Percentiles rank a stretch among this genome's conserved stretches.
phyloP scores from a whole-genome alignment of 75 land plant genomes.

The Larix kaempferi region DNA sequence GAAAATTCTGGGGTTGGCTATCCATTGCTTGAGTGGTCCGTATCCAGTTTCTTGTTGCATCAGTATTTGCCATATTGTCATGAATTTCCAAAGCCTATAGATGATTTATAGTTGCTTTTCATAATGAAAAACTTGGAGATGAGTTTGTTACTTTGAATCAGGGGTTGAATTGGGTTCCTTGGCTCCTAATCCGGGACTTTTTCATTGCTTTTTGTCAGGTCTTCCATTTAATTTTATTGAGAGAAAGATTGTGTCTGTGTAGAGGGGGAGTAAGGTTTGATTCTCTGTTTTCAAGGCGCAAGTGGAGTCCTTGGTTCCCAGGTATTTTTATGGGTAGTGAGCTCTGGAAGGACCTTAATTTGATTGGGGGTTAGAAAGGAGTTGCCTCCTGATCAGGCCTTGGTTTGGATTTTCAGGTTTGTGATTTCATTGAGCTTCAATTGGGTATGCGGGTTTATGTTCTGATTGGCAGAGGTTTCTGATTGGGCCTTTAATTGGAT shows the following conservation, averaged over 20 bases:
- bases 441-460: not conserved
- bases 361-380: not conserved
- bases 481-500: no score
- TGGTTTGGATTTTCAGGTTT: not conserved
- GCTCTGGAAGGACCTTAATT: not conserved
- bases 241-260: not conserved
- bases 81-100: not conserved
- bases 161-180: not conserved
- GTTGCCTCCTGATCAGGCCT: not conserved
- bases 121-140: not conserved
- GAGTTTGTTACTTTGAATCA: not conserved
- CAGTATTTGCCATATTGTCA: no score
- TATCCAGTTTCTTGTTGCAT: not conserved
- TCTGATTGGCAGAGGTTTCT: not conserved
- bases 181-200: not conserved
- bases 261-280: not conserved
- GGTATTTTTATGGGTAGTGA: not conserved
- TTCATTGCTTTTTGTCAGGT: not conserved
- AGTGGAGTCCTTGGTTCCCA: not conserved
- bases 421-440: not conserved
- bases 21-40: not conserved
- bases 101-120: not conserved
- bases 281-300: not conserved
- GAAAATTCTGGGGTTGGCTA: not conserved
- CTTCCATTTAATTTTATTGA: no score